These are phyloP conservation scores for Tetracladium setigerum DNA, from an alignment of 495 filamentous ascomycete genomes.

Conservation along the genomic window DNA sequence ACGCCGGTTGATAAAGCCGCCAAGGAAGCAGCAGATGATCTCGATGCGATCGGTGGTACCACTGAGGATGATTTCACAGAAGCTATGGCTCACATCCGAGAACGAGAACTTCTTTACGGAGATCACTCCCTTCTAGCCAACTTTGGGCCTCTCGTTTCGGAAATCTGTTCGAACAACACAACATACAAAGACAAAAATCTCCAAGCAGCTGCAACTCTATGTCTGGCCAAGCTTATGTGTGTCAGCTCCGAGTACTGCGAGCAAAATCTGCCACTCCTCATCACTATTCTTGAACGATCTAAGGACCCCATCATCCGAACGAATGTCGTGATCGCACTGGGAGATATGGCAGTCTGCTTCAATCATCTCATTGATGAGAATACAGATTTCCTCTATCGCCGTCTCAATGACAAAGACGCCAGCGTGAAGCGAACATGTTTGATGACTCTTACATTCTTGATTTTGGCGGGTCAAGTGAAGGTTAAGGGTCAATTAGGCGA, in stretches of 20 bases:
- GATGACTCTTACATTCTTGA: conserved; percentile 97
- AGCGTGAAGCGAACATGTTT: conserved; percentile 96
- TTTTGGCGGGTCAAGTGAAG: conserved; percentile 96
- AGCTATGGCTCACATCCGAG: conserved; percentile 88
- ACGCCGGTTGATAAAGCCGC: conserved; percentile 42
- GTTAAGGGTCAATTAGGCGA: conserved; percentile 99
- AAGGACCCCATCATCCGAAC: conserved; percentile 82
- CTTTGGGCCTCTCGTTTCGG: conserved; percentile 83
- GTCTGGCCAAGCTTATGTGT: conserved; percentile 97
- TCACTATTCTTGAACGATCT: conserved; percentile 95
- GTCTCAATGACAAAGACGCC: conserved; percentile 78
- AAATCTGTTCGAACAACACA: conserved; percentile 92
- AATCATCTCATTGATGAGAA: conserved; percentile 99
- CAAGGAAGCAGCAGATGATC: conserved; percentile 65
- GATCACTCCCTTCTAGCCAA: conserved; percentile 75
- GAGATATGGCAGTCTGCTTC: conserved; percentile 99
- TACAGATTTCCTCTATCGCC: conserved; percentile 93
- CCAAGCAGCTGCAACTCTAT: conserved; percentile 91
- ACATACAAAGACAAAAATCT: conserved; percentile 78
- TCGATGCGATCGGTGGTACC: conserved; percentile 94
- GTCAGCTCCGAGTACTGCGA: conserved; percentile 94
- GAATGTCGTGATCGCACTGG: conserved; percentile 93
- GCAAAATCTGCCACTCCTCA: conserved; percentile 82
- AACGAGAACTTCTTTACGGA: conserved; percentile 88
- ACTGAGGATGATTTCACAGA: conserved; percentile 98